Conservation (phyloP, 1,139 yeast genomes). For the Arxiozyma slooffiae region DNA sequence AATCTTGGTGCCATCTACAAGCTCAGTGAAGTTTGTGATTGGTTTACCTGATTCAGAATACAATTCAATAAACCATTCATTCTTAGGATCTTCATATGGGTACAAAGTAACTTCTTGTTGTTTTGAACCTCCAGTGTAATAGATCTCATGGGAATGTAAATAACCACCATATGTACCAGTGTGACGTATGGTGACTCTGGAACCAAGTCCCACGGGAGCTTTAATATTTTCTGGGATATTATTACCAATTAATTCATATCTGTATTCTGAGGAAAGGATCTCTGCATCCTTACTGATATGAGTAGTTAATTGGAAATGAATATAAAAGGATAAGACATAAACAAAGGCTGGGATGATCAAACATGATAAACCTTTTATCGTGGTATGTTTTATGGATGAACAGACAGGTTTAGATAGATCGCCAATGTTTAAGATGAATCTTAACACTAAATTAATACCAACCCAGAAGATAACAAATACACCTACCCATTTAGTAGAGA, state of each 20-base stretch:
- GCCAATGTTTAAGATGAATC: slow-evolving; percentile 80
- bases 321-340: slow-evolving; percentile 61
- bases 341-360: slow-evolving; percentile 60
- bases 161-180: slow-evolving; percentile 85
- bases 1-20: slow-evolving; percentile 70
- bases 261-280: slow-evolving; percentile 82
- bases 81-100: slow-evolving; percentile 81
- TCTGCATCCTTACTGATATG: slow-evolving; percentile 82
- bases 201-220: slow-evolving; percentile 82
- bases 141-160: slow-evolving; percentile 79
- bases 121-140: slow-evolving; percentile 83
- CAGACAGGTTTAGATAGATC: slow-evolving; percentile 46
- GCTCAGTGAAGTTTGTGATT: slow-evolving; percentile 46
- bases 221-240: slow-evolving; percentile 54
- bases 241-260: slow-evolving; percentile 64
- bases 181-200: slow-evolving; percentile 73
- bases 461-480: slow-evolving; percentile 88
- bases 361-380: slow-evolving; percentile 44
- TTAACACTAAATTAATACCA: slow-evolving; percentile 62
- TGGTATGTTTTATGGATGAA: slow-evolving; percentile 34
- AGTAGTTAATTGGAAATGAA: slow-evolving; percentile 62
- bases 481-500: slow-evolving; percentile 94
- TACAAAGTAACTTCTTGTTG: slow-evolving; percentile 91
- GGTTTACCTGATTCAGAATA: slow-evolving; percentile 42
- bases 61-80: slow-evolving; percentile 73